phyloP scores from a whole-genome alignment of 2,329 filamentous ascomycete genomes.

The Mollisia scopiformis region DNA sequence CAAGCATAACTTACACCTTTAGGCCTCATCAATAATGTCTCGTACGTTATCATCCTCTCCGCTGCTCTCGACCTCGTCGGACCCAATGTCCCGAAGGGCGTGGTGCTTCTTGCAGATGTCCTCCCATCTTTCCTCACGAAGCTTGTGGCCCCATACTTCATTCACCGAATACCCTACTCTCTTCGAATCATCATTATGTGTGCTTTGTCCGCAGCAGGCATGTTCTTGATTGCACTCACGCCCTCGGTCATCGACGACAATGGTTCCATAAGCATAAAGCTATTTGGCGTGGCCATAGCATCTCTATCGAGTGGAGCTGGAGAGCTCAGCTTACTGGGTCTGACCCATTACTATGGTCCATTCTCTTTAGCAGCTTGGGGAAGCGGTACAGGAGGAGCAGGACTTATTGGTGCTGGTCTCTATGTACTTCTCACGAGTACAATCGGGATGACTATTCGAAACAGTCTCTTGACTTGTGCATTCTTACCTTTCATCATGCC shows the following conservation, averaged over 20 bases:
- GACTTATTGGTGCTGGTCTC: conserved; percentile 81
- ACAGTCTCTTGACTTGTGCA: conserved; percentile 76
- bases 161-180: conserved; percentile 82
- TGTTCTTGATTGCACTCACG: conserved; percentile 86
- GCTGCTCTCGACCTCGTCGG: conserved; percentile 95
- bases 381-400: conserved; percentile 87
- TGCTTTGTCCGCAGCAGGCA: conserved; percentile 75
- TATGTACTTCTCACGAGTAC: conserved; percentile 87
- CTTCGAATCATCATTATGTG: conserved; percentile 76
- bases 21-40: conserved; percentile 95
- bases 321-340: conserved; percentile 85
- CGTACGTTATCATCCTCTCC: conserved; percentile 96
- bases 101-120: conserved; percentile 92
- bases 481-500: conserved; percentile 83
- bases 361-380: conserved; percentile 90
- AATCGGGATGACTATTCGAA: conserved; percentile 72
- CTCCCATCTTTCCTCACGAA: conserved; percentile 88
- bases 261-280: conserved; percentile 70
- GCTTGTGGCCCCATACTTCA: conserved; percentile 89
- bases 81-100: conserved; percentile 80
- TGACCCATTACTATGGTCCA: conserved; percentile 92
- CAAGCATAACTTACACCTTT: conserved; percentile 2
- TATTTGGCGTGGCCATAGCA: conserved; percentile 82
- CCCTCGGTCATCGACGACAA: conserved; percentile 55
- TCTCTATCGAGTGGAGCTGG: conserved; percentile 85